These are phyloP conservation scores for Schizochytrium sp. DNA, from an alignment of 108 stramenopile species.

Conservation along the genomic window DNA sequence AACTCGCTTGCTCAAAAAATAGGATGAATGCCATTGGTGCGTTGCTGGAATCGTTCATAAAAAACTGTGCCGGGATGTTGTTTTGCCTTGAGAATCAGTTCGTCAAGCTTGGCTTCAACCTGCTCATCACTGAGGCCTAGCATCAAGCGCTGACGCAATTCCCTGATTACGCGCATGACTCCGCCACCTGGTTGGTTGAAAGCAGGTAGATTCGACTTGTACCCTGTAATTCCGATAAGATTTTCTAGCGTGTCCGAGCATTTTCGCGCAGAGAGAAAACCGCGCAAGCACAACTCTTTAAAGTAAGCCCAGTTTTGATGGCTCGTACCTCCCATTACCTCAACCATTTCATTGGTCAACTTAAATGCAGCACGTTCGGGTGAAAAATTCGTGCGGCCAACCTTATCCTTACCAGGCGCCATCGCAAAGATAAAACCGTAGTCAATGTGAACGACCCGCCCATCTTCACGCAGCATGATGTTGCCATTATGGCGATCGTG, in stretches of 20 bases:
- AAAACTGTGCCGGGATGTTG: slow-evolving; percentile 45
- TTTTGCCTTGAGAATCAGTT: neutral
- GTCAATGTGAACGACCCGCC: slow-evolving; percentile 97
- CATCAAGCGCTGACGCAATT: neutral
- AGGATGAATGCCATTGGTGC: slow-evolving; percentile 26
- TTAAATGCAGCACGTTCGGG: slow-evolving; percentile 96
- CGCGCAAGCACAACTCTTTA: slow-evolving; percentile 45
- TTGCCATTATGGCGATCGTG: slow-evolving; percentile 98
- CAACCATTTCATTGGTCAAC: slow-evolving; percentile 94
- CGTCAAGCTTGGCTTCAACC: neutral
- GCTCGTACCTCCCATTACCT: slow-evolving; percentile 68
- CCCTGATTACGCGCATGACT: slow-evolving; percentile 34
- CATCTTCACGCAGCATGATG: slow-evolving; percentile 90
- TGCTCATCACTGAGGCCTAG: slow-evolving; percentile 22
- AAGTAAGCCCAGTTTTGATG: slow-evolving; percentile 13
- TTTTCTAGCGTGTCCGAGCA: neutral
- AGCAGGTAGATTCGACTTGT: slow-evolving; percentile 18
- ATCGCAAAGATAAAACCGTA: slow-evolving; percentile 97
- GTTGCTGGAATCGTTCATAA: slow-evolving; percentile 39
- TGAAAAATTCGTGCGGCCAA: slow-evolving; percentile 82
- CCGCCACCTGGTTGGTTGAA: slow-evolving; percentile 44
- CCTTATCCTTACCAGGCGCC: slow-evolving; percentile 83
- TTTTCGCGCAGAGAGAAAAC: neutral
- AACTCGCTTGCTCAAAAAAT: slow-evolving; percentile 7
- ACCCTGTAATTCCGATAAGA: slow-evolving; percentile 37